phyloP scores from a whole-genome alignment of 371 early-diverging fungal species.

The Syncephalastrum sp. region DNA sequence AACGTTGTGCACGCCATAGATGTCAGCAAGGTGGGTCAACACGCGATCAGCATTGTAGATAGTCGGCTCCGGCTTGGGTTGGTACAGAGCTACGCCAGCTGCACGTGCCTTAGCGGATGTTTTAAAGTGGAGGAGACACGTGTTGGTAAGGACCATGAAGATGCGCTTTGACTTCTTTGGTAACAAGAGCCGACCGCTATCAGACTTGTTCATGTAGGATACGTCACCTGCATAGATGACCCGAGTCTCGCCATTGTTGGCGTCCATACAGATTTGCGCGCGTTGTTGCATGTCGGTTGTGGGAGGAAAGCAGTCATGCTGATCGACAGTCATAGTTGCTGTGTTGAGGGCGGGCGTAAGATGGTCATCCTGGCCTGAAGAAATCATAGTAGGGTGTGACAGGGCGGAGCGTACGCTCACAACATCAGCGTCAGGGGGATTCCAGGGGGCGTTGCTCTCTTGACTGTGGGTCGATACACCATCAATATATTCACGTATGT shows the following conservation, averaged over 20 bases:
- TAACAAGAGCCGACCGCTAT: conserved; percentile 7
- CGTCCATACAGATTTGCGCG: neutral
- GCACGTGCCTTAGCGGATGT: conserved; percentile 28
- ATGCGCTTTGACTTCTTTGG: conserved; percentile 19
- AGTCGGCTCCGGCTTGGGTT: conserved; percentile 1
- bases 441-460: too few relatives aligned
- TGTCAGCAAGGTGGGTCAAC: conserved; percentile 17
- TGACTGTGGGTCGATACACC: too few relatives aligned
- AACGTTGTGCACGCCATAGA: conserved; percentile 34
- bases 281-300: conserved; percentile 4
- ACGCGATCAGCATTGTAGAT: conserved; percentile 12
- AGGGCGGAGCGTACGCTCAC: too few relatives aligned
- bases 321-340: too few relatives aligned
- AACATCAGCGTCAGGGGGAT: too few relatives aligned
- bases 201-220: conserved; percentile 18
- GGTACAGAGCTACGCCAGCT: conserved; percentile 22
- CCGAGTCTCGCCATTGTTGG: conserved; percentile 8
- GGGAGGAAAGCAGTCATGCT: conserved; percentile 1
- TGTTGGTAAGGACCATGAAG: conserved; percentile 35
- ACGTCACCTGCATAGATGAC: conserved; percentile 36
- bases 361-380: too few relatives aligned
- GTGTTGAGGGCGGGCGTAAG: too few relatives aligned
- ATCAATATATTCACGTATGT: too few relatives aligned
- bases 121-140: conserved; percentile 33
- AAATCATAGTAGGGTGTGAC: too few relatives aligned